Evolutionary conservation across 2,329 filamentous ascomycete species (phyloP).

Genomic region (Colletotrichum sp.): DNA sequence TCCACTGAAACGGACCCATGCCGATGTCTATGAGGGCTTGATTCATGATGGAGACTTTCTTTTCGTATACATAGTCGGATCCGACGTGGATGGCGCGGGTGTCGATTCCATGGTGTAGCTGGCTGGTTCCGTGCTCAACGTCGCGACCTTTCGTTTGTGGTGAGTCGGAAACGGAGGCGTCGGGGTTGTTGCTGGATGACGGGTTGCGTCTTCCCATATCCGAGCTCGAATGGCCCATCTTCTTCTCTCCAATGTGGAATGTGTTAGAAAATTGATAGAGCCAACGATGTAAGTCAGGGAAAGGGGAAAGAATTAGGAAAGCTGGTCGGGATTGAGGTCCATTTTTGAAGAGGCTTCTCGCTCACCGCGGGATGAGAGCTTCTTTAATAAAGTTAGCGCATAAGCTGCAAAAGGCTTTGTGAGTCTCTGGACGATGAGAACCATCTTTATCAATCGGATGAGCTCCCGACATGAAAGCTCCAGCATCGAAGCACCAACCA

Average conservation of each 20-base stretch:
- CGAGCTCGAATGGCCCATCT: neutral
- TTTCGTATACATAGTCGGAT: conserved; percentile 23
- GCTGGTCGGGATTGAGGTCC: neutral
- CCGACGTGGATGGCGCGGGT: conserved; percentile 17
- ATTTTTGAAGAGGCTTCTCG: neutral
- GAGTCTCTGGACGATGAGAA: neutral
- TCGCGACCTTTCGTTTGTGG: neutral
- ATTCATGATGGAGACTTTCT: conserved; percentile 27
- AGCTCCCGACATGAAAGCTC: neutral
- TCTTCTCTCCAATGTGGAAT: neutral
- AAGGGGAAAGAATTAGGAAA: neutral
- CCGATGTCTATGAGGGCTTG: conserved; percentile 27
- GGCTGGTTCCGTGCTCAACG: neutral
- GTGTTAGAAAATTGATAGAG: too few relatives aligned
- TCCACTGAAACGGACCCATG: conserved; percentile 26
- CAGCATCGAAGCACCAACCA: neutral
- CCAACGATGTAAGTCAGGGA: neutral
- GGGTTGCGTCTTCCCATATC: neutral
- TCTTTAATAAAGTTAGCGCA: neutral
- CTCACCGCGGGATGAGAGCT: neutral
- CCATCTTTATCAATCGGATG: neutral
- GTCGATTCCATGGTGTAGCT: conserved; percentile 25
- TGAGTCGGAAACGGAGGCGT: neutral
- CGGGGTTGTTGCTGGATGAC: neutral
- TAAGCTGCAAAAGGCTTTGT: neutral